Evolutionary conservation across 2,329 filamentous ascomycete species (phyloP).

Genomic region (Thielaviopsis ethacetica): DNA sequence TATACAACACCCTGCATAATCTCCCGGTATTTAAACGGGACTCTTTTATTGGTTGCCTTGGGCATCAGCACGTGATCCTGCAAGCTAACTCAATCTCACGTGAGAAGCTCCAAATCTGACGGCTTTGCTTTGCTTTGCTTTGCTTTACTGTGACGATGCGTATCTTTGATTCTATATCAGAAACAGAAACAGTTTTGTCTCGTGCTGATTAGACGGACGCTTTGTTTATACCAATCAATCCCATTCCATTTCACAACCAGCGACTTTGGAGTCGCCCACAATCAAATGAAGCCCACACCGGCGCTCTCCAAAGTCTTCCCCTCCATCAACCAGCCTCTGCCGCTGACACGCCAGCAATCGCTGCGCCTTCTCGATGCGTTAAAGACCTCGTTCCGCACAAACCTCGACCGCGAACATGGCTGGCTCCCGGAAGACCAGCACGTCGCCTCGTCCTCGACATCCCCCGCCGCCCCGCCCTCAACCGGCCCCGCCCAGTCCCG

Average conservation of each 20-base stretch:
- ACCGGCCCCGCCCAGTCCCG: constrained; percentile 13
- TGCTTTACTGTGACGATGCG: too few relatives aligned
- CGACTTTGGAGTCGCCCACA: too few relatives aligned
- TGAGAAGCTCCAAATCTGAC: not conserved
- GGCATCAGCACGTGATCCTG: not conserved
- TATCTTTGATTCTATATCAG: too few relatives aligned
- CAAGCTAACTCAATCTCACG: not conserved
- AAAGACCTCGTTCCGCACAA: constrained; percentile 39
- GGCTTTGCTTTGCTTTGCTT: not conserved
- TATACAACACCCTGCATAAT: not conserved
- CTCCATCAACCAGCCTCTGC: constrained; percentile 34
- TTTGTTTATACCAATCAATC: not conserved
- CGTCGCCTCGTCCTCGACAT: not conserved
- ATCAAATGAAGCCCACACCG: constrained; percentile 6
- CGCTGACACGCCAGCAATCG: constrained; percentile 33
- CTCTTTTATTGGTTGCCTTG: not conserved
- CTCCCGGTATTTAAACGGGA: not conserved
- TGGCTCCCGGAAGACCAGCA: constrained; percentile 20
- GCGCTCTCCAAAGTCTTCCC: constrained; percentile 21
- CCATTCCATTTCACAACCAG: not conserved
- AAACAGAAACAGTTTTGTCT: too few relatives aligned
- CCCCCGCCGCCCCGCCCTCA: constrained; percentile 10
- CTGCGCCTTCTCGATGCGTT: constrained; percentile 38
- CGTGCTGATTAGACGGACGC: not conserved
- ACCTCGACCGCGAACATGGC: constrained; percentile 42